Evolutionary conservation across 2,329 filamentous ascomycete genomes (phyloP).

Genomic region (Pseudogymnoascus sp.): DNA sequence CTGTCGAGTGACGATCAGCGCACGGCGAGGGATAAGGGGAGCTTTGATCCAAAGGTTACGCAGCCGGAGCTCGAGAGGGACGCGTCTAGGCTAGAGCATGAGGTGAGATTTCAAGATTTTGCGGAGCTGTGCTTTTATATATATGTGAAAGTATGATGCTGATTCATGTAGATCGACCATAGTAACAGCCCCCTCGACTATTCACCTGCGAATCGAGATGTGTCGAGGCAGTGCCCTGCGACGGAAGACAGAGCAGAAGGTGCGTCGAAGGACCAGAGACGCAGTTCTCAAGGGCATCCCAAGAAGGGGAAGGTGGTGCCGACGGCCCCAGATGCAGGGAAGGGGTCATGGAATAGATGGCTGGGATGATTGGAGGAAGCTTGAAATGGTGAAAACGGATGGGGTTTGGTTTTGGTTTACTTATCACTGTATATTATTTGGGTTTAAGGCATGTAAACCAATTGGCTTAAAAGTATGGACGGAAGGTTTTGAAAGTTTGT

Average conservation of each 20-base stretch:
- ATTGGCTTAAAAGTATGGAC: neutral
- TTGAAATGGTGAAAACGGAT: neutral
- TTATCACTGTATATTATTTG: neutral
- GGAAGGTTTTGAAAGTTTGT: neutral
- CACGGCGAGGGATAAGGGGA: neutral
- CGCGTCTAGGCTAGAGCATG: neutral
- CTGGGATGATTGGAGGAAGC: neutral
- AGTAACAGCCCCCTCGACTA: neutral
- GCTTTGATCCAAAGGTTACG: neutral
- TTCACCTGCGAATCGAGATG: constrained; percentile 2
- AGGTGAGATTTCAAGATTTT: neutral
- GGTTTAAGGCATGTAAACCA: neutral
- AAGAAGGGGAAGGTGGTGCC: constrained; percentile 5
- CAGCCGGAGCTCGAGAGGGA: neutral
- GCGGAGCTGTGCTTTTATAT: neutral
- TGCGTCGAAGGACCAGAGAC: neutral
- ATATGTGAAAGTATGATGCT: neutral
- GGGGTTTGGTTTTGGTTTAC: neutral
- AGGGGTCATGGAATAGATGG: neutral
- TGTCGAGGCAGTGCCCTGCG: neutral
- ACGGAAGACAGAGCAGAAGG: neutral
- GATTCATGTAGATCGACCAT: neutral
- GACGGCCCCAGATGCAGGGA: neutral
- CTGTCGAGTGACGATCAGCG: neutral
- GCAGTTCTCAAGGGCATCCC: neutral